Evolutionary conservation across 768 basidiomycete species (phyloP), one percentile per base, ranked within the genome.

Genomic region (Artomyces pyxidatus): DNA sequence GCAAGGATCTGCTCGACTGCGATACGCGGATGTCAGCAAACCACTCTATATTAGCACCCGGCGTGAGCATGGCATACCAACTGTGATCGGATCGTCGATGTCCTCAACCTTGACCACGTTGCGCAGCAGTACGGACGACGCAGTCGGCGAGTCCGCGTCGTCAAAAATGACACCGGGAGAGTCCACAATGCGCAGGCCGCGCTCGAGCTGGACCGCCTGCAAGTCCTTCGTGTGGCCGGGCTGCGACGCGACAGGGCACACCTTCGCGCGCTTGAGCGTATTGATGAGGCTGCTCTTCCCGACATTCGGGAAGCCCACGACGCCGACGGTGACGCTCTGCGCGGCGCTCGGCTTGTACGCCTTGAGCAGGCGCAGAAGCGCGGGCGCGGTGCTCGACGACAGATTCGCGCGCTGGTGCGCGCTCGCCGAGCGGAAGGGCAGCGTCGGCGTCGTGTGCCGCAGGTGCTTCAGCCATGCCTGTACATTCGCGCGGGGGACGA

Each of bases 151-250:
- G 64, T 69, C 3, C 40, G 42, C 42, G 48, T 91, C 88, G 52
- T 93, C 90, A 57, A 96, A 90, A 2, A 99, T 88, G n/a, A 98
- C 92, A 52, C 95, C 96, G 1, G 96, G 95, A 30, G 93, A 97
- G 66, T 98, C 96, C 6, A 98, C 76, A 29, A 98, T 84, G 48
- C 85, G 81, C 60, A 99, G 76, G 0, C 93, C 92, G 38, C 92
- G 88, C 64, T 98, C 95, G 3, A 99, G 74, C 53, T 90, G 89
- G 5, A 98, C 69, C 6, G 88, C 88, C 66, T 99, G 94, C 16
- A 96, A 71, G 25, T 90, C 87, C 51, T 88, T 88, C 6, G 95
- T 98, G 60, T 93, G 91, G 3, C 95, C 95, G 0, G 96, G 85
- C 58, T 92, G 91, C 9, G 94, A 88, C 12, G 94, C 95, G 5